Percentiles rank a stretch among this genome's conserved stretches.
Evolutionary conservation across 163 green algal genomes (phyloP).

Genomic region (Chlamydomonas reinhardtii): DNA sequence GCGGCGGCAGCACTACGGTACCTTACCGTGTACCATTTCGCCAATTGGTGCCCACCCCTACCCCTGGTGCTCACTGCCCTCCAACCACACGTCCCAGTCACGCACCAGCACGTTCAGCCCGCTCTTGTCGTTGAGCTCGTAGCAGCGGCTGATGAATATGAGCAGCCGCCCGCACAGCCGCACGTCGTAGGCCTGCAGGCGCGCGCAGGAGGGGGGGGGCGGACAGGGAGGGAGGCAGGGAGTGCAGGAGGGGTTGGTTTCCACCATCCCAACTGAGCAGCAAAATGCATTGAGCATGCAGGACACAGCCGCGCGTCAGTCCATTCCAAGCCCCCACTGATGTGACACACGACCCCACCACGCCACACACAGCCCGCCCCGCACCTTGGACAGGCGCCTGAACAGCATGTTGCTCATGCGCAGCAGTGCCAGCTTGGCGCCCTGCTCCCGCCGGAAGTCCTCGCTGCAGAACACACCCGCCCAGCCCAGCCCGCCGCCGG

Average conservation of each 20-base stretch:
- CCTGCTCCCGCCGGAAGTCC: slow-evolving; percentile 25
- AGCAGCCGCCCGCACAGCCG: slow-evolving; percentile 75
- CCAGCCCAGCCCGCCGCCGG: slow-evolving; percentile 11
- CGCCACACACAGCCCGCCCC: not conserved
- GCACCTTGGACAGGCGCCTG: slow-evolving; percentile 68
- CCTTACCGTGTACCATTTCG: too few relatives aligned
- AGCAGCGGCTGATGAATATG: slow-evolving; percentile 77
- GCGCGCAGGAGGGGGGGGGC: not conserved
- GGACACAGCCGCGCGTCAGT: too few relatives aligned
- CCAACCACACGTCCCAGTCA: too few relatives aligned
- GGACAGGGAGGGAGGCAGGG: not conserved
- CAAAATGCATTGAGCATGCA: too few relatives aligned
- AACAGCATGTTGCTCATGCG: slow-evolving; percentile 85
- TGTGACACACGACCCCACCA: not conserved
- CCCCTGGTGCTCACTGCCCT: too few relatives aligned
- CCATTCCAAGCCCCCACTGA: not conserved
- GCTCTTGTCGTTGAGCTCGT: slow-evolving; percentile 75
- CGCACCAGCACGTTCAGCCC: slow-evolving; percentile 75
- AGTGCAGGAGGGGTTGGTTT: not conserved
- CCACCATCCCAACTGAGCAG: too few relatives aligned
- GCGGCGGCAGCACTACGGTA: too few relatives aligned
- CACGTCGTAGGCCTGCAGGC: slow-evolving; percentile 58
- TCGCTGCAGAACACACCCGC: slow-evolving; percentile 31
- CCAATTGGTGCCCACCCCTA: not conserved
- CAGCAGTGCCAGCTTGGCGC: slow-evolving; percentile 71